Conservation (phyloP, 192 early-diverging fungal species). For the Backusella circina region DNA sequence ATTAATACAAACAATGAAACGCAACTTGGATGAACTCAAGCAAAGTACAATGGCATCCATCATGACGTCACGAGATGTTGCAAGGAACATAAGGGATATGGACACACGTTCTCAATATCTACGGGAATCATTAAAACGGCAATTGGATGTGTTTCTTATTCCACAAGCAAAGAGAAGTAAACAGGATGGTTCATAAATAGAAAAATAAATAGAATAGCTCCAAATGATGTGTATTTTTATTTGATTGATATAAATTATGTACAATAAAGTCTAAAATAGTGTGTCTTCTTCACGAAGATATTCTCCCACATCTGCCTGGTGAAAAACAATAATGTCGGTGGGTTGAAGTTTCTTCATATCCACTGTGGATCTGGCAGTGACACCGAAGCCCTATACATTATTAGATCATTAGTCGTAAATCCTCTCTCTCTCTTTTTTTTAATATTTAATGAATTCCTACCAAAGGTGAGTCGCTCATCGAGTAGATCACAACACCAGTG, state of each 20-base stretch:
- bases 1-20: background rate
- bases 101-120: background rate
- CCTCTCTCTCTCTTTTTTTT: background rate
- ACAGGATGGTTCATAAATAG: background rate
- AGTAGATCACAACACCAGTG: conserved; percentile 92
- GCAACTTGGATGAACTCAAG: background rate
- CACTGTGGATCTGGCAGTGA: conserved; percentile 89
- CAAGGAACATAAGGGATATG: background rate
- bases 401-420: background rate
- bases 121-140: background rate
- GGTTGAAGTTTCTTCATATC: conserved; percentile 93
- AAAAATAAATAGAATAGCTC: no score
- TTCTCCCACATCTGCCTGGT: conserved; percentile 98
- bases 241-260: background rate
- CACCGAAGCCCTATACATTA: conserved; percentile 79
- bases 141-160: background rate
- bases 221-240: background rate
- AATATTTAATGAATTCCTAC: no score
- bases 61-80: background rate
- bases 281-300: conserved; percentile 83
- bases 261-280: conserved; percentile 51
- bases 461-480: conserved; percentile 91
- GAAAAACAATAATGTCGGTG: conserved; percentile 91
- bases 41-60: background rate
- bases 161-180: background rate